Conservation (phyloP, 208 protist genomes). For the Tritrichomonas foetus region DNA sequence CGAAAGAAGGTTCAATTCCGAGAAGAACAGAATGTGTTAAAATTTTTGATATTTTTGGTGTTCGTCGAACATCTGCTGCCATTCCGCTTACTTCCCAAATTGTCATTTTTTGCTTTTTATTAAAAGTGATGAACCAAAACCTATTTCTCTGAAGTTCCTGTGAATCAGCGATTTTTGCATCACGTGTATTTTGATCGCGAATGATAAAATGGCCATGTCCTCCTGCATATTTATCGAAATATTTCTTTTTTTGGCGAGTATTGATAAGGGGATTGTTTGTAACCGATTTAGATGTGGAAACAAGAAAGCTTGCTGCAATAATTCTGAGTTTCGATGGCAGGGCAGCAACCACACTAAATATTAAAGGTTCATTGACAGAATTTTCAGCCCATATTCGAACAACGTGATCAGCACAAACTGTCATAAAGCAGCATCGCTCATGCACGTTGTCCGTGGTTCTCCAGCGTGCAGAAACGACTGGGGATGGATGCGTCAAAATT, state of each 20-base stretch:
- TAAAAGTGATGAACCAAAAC: not conserved
- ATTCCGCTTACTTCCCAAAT: not conserved
- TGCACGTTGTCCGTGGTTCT: not conserved
- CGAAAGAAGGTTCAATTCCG: not conserved
- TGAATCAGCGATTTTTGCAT: not conserved
- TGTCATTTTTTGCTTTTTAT: not conserved
- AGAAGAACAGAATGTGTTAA: too few species aligned
- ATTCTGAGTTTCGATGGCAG: not conserved
- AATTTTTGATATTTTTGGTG: not conserved
- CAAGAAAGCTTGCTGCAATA: not conserved
- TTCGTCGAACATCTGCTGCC: not conserved
- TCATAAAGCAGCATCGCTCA: not conserved
- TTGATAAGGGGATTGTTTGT: not conserved
- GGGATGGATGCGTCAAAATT: not conserved
- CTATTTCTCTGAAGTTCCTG: not conserved
- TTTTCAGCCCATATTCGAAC: conserved; percentile 23
- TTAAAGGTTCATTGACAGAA: not conserved
- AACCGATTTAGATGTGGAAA: not conserved
- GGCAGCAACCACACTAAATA: not conserved
- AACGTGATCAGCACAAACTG: not conserved
- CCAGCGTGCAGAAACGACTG: not conserved
- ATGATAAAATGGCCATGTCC: conserved; percentile 10
- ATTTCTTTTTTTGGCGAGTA: too few species aligned
- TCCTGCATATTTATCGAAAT: not conserved
- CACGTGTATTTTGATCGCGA: not conserved